Base-by-base conservation (phyloP, 2,329 filamentous ascomycete species). In the Herpomyces periplanetae region DNA sequence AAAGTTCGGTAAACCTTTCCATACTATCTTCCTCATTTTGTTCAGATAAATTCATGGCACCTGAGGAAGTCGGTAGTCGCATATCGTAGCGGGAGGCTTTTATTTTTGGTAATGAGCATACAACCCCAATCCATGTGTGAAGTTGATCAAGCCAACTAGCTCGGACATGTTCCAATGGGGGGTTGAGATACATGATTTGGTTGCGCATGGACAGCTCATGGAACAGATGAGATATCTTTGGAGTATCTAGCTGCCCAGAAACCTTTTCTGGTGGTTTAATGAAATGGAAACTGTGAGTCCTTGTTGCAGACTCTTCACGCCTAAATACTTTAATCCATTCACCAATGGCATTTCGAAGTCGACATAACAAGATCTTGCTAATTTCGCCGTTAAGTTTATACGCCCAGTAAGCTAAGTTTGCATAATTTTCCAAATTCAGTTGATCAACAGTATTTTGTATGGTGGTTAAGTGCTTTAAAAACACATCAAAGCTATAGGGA, bases 131-230 rank as follows among this genome's bases (percentile, higher is more conserved):
- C 80, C 80, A 96, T 13, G 69, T 55, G 30, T 91, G 73, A 15
- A 99, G 49, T 28, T 88, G 73, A 8, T 62, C 49, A 33, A 85
- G 66, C 80, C 84, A 99, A 33, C 63, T 75, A 6, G 75, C 73
- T 27, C 73, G 57, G 8, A 80, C 73, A 34, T 61, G 80, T 34
- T 87, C 71, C 19, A 91, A 46, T 3, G 80, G 80, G 3, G 80
- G 84, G 20, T 88, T 80, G 11, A 96, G 52, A 32, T 85, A 87
- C 28, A 99, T 87, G 27, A 88, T 64, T 37, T 96, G 80, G 30
- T 91, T 91, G 13, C 68, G 65, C 69, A 96, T 96, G 4, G 69
- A 80, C 21, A 99, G 62, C 35, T 96, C 80, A 28, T 88, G 68
- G 8, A 80, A 49, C 10, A 85, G 50, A 12, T 51, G 54, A 30